A percentile compares a stretch with the other conserved stretches of the same genome.
Conservation (phyloP, 169 alveolate genomes). For the Neospora caninum region DNA sequence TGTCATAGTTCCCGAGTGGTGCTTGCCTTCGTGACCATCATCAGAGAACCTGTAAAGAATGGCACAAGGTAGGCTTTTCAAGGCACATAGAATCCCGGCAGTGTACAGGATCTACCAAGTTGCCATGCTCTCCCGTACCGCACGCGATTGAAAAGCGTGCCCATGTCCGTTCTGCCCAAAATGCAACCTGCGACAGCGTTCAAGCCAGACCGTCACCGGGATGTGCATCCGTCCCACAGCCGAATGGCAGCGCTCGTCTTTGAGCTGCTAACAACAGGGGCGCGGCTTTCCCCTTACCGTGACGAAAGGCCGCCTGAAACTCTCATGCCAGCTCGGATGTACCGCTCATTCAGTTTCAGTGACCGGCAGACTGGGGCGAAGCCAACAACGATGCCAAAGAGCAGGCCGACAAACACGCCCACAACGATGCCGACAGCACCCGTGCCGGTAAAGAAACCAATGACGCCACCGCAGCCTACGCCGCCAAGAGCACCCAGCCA, state of each 20-base stretch:
- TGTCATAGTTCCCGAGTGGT: background rate
- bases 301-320: background rate
- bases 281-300: background rate
- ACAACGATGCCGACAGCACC: constrained; percentile 65
- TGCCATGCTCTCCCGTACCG: background rate
- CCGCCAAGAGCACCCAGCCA: constrained; percentile 66
- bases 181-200: no score
- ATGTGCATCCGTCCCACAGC: no score
- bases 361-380: constrained; percentile 76
- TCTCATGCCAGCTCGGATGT: constrained; percentile 72
- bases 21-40: constrained; percentile 1
- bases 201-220: no score
- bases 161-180: no score
- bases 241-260: no score
- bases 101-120: background rate
- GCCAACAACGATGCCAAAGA: constrained; percentile 77
- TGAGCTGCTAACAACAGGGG: no score
- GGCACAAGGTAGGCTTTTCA: no score
- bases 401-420: constrained; percentile 72
- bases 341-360: constrained; percentile 74
- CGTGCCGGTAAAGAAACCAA: constrained; percentile 49
- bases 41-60: constrained; percentile 5
- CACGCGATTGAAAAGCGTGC: no score
- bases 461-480: constrained; percentile 61
- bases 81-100: background rate